phyloP scores from a whole-genome alignment of 2,329 filamentous ascomycete species.

The Madurella fahalii region DNA sequence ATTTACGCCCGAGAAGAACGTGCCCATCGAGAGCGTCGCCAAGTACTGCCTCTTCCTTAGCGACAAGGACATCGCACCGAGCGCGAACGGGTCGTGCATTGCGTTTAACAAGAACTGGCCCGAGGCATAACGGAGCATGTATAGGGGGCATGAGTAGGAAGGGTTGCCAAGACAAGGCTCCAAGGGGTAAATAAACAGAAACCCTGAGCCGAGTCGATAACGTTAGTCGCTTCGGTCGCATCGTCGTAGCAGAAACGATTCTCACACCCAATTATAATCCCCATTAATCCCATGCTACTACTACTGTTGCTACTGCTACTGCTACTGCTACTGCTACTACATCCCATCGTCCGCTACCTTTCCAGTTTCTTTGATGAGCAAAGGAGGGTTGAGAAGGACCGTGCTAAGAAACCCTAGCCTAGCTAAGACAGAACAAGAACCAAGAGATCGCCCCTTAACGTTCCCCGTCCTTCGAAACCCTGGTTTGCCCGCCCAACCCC shows the following conservation, averaged over 20 bases:
- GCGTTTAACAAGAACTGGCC: slow-evolving; percentile 37
- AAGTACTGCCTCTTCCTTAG: slow-evolving; percentile 37
- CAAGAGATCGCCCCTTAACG: too few species aligned
- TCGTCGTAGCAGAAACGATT: neutral
- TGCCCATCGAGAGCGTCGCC: slow-evolving; percentile 36
- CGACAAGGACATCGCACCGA: slow-evolving; percentile 31
- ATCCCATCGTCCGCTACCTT: slow-evolving; percentile 1
- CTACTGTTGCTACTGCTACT: too few species aligned
- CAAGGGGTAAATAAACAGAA: neutral
- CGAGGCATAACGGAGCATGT: slow-evolving; percentile 22
- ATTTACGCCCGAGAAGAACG: slow-evolving; percentile 27
- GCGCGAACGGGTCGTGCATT: slow-evolving; percentile 33
- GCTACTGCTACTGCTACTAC: too few species aligned
- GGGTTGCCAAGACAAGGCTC: neutral
- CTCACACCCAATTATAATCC: neutral
- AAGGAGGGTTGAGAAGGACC: slow-evolving; percentile 9
- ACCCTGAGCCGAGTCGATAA: neutral
- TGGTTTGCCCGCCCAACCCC: neutral
- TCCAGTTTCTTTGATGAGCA: neutral
- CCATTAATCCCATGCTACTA: too few species aligned
- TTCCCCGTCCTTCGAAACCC: neutral
- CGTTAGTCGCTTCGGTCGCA: neutral
- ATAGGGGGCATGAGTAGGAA: neutral
- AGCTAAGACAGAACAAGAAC: too few species aligned
- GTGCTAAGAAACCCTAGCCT: too few species aligned